These are phyloP conservation scores for Metschnikowia borealis DNA, from an alignment of 805 yeast species.

Conservation along the genomic window DNA sequence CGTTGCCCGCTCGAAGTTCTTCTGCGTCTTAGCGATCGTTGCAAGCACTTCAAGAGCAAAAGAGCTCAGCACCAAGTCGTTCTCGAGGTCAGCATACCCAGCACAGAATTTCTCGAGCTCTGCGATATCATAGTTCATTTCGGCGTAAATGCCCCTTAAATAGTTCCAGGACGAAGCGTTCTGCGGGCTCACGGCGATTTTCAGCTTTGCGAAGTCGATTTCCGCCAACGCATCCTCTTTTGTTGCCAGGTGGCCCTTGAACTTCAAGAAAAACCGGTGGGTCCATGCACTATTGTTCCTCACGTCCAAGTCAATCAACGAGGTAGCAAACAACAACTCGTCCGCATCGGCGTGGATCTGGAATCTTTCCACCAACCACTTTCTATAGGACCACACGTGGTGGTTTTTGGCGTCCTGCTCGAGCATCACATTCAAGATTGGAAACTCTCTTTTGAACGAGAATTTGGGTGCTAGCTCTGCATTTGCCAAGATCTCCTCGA, in stretches of 20 bases:
- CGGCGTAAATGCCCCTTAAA: slow-evolving; percentile 51
- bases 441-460: slow-evolving; percentile 54
- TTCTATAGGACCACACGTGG: slow-evolving; percentile 92
- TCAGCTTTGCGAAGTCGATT: slow-evolving; percentile 44
- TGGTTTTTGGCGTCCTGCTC: slow-evolving; percentile 84
- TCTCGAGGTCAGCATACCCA: slow-evolving; percentile 33
- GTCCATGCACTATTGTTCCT: slow-evolving; percentile 94
- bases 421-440: slow-evolving; percentile 63
- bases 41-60: slow-evolving; percentile 35
- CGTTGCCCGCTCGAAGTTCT: slow-evolving; percentile 31
- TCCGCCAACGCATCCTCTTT: slow-evolving; percentile 39
- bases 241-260: slow-evolving; percentile 19
- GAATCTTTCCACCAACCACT: slow-evolving; percentile 71
- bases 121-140: slow-evolving; percentile 22
- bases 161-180: slow-evolving; percentile 89
- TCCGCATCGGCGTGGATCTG: slow-evolving; percentile 37
- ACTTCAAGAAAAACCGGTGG: slow-evolving; percentile 64
- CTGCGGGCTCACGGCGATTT: slow-evolving; percentile 64
- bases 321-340: slow-evolving; percentile 52
- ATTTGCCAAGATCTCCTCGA: slow-evolving; percentile 31
- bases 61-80: slow-evolving; percentile 11
- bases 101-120: slow-evolving; percentile 45
- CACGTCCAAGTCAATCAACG: slow-evolving; percentile 56
- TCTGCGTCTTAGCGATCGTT: slow-evolving; percentile 37
- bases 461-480: slow-evolving; percentile 20